Evolutionary conservation across 2,329 filamentous ascomycete species (phyloP), one percentile per base, ranked within the genome.

Genomic region (Decorospora gaudefroyi): DNA sequence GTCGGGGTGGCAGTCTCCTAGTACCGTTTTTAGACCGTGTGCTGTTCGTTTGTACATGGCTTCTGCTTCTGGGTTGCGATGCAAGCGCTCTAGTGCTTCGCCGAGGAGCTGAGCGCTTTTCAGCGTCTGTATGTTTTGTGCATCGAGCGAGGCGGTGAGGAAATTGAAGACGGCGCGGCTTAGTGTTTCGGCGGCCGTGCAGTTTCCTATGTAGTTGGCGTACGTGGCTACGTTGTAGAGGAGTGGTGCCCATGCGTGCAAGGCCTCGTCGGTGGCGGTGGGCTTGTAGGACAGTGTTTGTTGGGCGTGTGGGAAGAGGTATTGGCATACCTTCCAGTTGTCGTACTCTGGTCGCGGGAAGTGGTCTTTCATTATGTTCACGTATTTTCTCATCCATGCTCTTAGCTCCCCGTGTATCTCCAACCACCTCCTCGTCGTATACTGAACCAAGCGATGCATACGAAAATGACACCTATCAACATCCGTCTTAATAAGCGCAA

Each of bases 351-450:
- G 22, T 23, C 17, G 12, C 6, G 29, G 29, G 15, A 31, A 31
- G 16, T 11, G 10, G 16, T 19, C 16, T 9, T n/a, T 18, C 10
- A 31, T 31, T 13, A 31, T 31, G 9, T 15, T 5, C 8, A 68
- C 52, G 42, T 55, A 66, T 39, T 19, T 42, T 11, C 49, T 39
- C 37, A 46, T 61, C 67, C 64, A 70, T 10, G 16, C 30, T 8
- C 59, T 53, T 1, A 31, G 29, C 9, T 31, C 15, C 6, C 29
- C 4, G 6, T 33, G 21, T 17, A 21, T 12, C 7, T 21, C 31
- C 17, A 33, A 13, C 31, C 31, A 33, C 18, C 17, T 21, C 18
- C 10, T 33, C 7, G 31, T 33, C 10, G 31, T 23, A 8, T 23
- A 33, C 15, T 33, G 31, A 12, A 33, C 31, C 13, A 33, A 18